Percentiles rank a stretch among this genome's conserved stretches.
Evolutionary conservation across 176 grass and related monocot species (phyloP).

Genomic region (Aegilops speltoides): DNA sequence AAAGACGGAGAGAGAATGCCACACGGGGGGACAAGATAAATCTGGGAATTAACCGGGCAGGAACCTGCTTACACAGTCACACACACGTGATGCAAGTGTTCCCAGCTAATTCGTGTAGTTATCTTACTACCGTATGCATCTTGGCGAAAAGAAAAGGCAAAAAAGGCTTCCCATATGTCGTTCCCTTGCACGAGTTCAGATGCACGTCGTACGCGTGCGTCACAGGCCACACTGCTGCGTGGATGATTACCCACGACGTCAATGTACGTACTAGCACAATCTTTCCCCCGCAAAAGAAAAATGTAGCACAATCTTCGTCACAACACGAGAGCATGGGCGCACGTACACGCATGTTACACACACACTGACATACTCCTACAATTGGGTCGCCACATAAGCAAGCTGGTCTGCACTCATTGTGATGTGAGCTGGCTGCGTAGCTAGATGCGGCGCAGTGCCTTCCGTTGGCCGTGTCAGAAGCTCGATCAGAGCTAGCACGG

Average conservation of each 20-base stretch:
- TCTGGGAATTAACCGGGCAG: neutral
- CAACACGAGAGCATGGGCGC: neutral
- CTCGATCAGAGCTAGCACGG: neutral
- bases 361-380: neutral
- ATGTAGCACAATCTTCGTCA: neutral
- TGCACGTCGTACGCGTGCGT: neutral
- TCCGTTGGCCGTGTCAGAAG: slow-evolving; percentile 24
- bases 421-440: slow-evolving; percentile 12
- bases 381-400: neutral
- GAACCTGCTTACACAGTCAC: slow-evolving; percentile 51
- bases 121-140: no score
- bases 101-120: neutral
- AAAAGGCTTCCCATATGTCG: neutral
- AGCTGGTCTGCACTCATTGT: slow-evolving; percentile 1
- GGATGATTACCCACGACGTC: neutral
- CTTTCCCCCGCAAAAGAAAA: neutral
- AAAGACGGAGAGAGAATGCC: neutral
- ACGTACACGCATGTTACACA: neutral
- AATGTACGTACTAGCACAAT: neutral
- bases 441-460: slow-evolving; percentile 30
- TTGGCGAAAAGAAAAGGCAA: no score
- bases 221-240: neutral
- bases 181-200: slow-evolving; percentile 7
- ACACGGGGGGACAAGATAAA: neutral
- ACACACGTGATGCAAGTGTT: slow-evolving; percentile 32